Conservation (phyloP, 257 asterid genomes). For the Nicotiana knightiana region DNA sequence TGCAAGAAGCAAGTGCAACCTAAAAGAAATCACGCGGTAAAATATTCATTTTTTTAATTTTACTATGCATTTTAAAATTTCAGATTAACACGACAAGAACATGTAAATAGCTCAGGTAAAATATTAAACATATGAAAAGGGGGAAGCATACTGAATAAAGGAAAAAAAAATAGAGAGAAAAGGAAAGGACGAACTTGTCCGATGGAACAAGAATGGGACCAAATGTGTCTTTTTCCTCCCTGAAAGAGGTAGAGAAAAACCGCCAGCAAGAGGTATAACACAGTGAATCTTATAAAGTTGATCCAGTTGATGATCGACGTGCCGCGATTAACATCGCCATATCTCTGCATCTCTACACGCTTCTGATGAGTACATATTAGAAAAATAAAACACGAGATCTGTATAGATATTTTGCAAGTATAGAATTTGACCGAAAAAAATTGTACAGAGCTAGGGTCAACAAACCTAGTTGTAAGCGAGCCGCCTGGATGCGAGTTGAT, state of each 20-base stretch:
- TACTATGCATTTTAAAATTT: not conserved
- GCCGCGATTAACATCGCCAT: slow-evolving; percentile 41
- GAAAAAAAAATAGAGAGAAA: not conserved
- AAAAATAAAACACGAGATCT: not conserved
- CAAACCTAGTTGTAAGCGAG: too few species aligned
- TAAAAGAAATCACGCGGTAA: too few species aligned
- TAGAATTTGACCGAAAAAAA: too few species aligned
- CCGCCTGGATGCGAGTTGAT: too few species aligned
- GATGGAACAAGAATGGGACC: slow-evolving; percentile 89
- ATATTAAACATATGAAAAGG: not conserved
- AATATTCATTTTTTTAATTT: not conserved
- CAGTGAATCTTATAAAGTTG: slow-evolving; percentile 16
- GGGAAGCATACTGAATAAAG: not conserved
- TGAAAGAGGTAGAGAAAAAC: slow-evolving; percentile 54
- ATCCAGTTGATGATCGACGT: slow-evolving; percentile 26
- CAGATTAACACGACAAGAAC: not conserved
- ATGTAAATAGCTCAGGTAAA: not conserved
- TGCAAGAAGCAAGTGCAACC: too few species aligned
- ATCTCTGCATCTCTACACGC: not conserved
- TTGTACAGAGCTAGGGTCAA: too few species aligned
- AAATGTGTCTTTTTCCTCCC: slow-evolving; percentile 89
- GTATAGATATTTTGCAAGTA: not conserved
- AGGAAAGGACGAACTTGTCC: slow-evolving; percentile 43
- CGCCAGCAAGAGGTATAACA: slow-evolving; percentile 38
- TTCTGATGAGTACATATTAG: not conserved